These are phyloP conservation scores for Backusella sp. DNA, from an alignment of 192 early-diverging fungal species.

Conservation along the genomic window DNA sequence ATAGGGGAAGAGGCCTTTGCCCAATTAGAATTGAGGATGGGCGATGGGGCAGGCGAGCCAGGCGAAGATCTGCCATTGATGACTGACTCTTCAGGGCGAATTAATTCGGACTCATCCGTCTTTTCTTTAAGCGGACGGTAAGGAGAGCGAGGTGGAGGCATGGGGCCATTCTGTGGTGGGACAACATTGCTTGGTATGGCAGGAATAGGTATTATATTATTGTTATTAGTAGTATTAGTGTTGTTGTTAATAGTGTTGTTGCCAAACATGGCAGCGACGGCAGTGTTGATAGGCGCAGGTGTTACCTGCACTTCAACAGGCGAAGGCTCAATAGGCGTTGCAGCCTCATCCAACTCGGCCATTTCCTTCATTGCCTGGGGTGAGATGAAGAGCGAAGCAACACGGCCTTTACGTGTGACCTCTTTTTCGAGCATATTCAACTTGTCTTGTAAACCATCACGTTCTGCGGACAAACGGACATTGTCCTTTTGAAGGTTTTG, in stretches of 20 bases:
- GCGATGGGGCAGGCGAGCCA: neutral
- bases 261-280: neutral
- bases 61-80: neutral
- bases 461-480: conserved; percentile 38
- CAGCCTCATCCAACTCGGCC: neutral
- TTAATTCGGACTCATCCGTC: neutral
- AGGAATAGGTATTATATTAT: neutral
- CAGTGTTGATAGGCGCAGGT: neutral
- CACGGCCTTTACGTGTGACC: conserved; percentile 1
- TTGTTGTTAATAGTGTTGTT: neutral
- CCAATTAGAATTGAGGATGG: neutral
- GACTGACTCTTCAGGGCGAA: conserved; percentile 11
- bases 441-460: conserved; percentile 40
- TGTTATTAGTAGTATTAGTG: neutral
- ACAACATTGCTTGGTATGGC: conserved; percentile 5
- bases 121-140: conserved; percentile 24
- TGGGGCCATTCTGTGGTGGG: conserved; percentile 1
- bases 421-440: conserved; percentile 20
- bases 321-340: neutral
- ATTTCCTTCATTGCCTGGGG: conserved; percentile 18
- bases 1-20: neutral
- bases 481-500: conserved; percentile 75
- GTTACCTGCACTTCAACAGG: neutral
- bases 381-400: conserved; percentile 13
- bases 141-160: conserved; percentile 28